A percentile compares a stretch with the other conserved stretches of the same genome.
These are phyloP conservation scores for Neopestalotiopsis clavispora DNA, from an alignment of 2,329 filamentous ascomycete species.

Conservation along the genomic window DNA sequence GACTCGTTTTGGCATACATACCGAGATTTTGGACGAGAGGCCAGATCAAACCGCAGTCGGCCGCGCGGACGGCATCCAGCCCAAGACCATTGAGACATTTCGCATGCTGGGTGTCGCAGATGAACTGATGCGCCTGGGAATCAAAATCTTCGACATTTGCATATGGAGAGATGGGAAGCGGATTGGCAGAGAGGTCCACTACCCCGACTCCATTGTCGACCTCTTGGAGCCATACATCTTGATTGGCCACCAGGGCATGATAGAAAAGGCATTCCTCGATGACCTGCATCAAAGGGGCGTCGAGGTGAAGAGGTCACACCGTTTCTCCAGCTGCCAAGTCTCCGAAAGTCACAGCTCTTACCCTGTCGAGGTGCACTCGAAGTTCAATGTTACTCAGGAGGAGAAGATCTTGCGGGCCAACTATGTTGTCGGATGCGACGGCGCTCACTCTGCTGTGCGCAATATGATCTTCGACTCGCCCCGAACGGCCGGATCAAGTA, in stretches of 20 bases:
- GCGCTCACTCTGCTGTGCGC: constrained; percentile 73
- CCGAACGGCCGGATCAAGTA: constrained; percentile 69
- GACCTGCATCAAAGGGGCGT: constrained; percentile 70
- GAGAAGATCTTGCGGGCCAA: constrained; percentile 55
- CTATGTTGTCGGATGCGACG: constrained; percentile 75
- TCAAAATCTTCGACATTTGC: constrained; percentile 74
- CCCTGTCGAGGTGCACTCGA: constrained; percentile 43
- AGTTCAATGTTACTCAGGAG: constrained; percentile 38
- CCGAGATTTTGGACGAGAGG: constrained; percentile 71
- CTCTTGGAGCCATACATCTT: constrained; percentile 62
- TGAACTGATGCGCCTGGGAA: constrained; percentile 67
- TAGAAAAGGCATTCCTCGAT: constrained; percentile 72
- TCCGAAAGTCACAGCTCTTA: constrained; percentile 19
- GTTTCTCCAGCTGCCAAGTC: constrained; percentile 56
- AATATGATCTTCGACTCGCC: constrained; percentile 61
- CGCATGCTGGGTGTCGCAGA: constrained; percentile 77
- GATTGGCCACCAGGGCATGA: constrained; percentile 74
- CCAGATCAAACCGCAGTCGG: constrained; percentile 71
- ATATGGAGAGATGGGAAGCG: constrained; percentile 73
- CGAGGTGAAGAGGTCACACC: constrained; percentile 66
- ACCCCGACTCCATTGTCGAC: constrained; percentile 60
- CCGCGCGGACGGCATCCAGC: constrained; percentile 71
- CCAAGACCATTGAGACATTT: constrained; percentile 79
- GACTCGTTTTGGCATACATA: constrained; percentile 68
- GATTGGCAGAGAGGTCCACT: constrained; percentile 70